Conservation (phyloP, 768 basidiomycete species). For the Mycena crocata region DNA sequence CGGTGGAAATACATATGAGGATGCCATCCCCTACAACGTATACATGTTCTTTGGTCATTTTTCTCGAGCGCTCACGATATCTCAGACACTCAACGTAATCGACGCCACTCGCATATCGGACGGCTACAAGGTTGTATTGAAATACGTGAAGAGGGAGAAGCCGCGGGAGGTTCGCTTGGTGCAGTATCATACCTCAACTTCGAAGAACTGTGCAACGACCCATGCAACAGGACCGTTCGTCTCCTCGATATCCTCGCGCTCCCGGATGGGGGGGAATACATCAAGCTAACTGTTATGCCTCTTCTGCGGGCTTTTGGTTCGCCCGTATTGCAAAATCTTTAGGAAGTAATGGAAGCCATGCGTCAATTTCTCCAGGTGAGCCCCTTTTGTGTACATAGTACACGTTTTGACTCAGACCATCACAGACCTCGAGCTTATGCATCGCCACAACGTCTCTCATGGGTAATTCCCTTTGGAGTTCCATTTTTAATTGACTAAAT, state of each 20-base stretch:
- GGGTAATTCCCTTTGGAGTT: background rate
- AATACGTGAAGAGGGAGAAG: background rate
- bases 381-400: background rate
- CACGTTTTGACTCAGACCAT: background rate
- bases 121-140: conserved; percentile 12
- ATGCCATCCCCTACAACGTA: too few relatives aligned
- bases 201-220: conserved; percentile 1
- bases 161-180: background rate
- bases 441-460: conserved; percentile 22
- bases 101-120: conserved; percentile 8
- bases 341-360: conserved; percentile 29
- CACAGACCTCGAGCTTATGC: conserved; percentile 32
- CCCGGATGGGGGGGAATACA: conserved; percentile 8
- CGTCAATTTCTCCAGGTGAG: conserved; percentile 30
- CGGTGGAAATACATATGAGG: too few relatives aligned
- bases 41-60: too few relatives aligned
- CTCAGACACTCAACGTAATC: background rate
- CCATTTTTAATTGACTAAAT: background rate
- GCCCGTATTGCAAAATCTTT: conserved; percentile 23
- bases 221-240: conserved; percentile 29
- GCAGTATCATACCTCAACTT: conserved; percentile 19
- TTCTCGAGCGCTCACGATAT: background rate
- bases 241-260: conserved; percentile 28
- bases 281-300: conserved; percentile 31
- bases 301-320: conserved; percentile 17